Percentiles rank a stretch among this genome's conserved stretches.
Evolutionary conservation across 1,284 basidiomycete genomes (phyloP).

Genomic region (Fomitopsis pinicola): DNA sequence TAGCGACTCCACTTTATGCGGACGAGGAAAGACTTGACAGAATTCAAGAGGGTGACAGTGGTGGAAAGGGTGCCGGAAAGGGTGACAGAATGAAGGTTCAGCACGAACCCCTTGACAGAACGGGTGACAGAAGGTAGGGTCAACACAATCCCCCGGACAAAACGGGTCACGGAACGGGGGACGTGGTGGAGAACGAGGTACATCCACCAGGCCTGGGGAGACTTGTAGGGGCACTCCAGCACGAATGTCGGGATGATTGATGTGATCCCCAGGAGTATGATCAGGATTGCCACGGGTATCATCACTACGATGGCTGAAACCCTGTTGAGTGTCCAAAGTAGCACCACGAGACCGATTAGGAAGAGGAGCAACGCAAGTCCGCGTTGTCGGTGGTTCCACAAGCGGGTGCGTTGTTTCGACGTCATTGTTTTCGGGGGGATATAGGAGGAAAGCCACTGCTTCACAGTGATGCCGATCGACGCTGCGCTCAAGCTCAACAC

Average conservation of each 20-base stretch:
- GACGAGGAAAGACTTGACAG: too few species aligned
- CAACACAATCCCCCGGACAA: not conserved
- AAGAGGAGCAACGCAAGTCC: slow-evolving; percentile 11
- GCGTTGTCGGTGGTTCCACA: slow-evolving; percentile 6
- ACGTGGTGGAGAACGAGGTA: not conserved
- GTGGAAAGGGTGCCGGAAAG: not conserved
- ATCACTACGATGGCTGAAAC: not conserved
- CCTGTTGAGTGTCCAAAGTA: slow-evolving; percentile 4
- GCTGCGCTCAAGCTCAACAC: slow-evolving; percentile 12
- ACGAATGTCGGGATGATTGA: not conserved
- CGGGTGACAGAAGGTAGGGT: not conserved
- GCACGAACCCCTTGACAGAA: not conserved
- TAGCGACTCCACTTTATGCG: too few species aligned
- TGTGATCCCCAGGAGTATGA: not conserved
- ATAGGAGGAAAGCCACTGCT: slow-evolving; percentile 15
- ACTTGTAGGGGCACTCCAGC: not conserved
- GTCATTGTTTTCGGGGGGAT: not conserved
- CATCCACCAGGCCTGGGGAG: not conserved
- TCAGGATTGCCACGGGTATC: not conserved
- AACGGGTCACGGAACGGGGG: not conserved
- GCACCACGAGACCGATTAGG: slow-evolving; percentile 11
- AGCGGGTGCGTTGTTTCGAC: not conserved
- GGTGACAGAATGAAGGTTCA: not conserved
- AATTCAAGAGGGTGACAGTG: too few species aligned
- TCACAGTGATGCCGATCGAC: slow-evolving; percentile 14